A percentile compares a stretch with the other conserved stretches of the same genome.
Conservation (phyloP, 257 asterid genomes). For the Solanum chiquidenum region DNA sequence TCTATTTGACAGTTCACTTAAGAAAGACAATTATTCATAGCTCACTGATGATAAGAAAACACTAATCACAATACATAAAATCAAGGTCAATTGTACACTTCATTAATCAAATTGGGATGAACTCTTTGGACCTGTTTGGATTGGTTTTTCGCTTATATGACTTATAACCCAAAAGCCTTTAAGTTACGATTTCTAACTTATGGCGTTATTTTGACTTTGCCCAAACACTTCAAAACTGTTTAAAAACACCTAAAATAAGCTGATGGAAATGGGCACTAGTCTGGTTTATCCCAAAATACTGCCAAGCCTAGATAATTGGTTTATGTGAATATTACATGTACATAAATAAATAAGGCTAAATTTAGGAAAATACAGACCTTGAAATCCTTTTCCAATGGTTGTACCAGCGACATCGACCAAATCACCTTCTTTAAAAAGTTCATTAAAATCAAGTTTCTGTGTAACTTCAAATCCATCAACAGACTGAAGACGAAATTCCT, state of each 20-base stretch:
- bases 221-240: too few species aligned
- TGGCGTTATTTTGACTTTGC: too few species aligned
- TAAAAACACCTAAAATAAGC: too few species aligned
- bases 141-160: too few species aligned
- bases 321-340: background rate
- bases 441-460: slow-evolving; percentile 47
- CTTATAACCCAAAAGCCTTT: too few species aligned
- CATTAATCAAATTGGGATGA: background rate
- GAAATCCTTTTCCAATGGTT: slow-evolving; percentile 90
- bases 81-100: background rate
- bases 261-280: too few species aligned
- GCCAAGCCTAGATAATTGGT: background rate
- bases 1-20: background rate
- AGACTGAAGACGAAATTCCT: slow-evolving; percentile 65
- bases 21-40: background rate
- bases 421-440: slow-evolving; percentile 77
- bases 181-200: too few species aligned
- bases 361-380: slow-evolving; percentile 25
- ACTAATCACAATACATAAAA: background rate
- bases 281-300: background rate
- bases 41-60: background rate
- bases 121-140: background rate
- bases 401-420: slow-evolving; percentile 87
- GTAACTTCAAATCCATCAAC: slow-evolving; percentile 75
- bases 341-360: background rate